These are phyloP conservation scores for Fusarium sp. DNA, from an alignment of 2,329 filamentous ascomycete species.

Conservation along the genomic window DNA sequence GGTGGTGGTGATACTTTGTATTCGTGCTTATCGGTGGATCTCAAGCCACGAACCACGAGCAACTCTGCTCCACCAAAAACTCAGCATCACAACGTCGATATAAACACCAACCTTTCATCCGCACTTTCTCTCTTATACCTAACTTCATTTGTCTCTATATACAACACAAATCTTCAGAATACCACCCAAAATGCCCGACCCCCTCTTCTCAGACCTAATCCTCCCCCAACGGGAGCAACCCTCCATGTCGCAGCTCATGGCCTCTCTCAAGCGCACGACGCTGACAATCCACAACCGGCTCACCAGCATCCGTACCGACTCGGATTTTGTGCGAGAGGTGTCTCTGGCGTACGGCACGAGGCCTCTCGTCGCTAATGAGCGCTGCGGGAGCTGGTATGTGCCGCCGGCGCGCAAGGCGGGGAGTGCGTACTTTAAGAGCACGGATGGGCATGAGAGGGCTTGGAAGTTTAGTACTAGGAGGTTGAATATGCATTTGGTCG, in stretches of 20 bases:
- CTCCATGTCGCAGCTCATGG: constrained; percentile 77
- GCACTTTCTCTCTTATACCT: not conserved
- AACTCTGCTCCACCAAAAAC: constrained; percentile 39
- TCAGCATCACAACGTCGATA: constrained; percentile 13
- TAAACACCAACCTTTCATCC: not conserved
- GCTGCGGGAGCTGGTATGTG: constrained; percentile 97
- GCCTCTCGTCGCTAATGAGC: constrained; percentile 90
- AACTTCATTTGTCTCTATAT: not conserved
- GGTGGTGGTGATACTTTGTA: not conserved
- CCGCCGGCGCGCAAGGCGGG: constrained; percentile 71
- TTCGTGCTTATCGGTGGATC: constrained; percentile 25
- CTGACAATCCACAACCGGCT: constrained; percentile 87
- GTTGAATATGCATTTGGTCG: constrained; percentile 85
- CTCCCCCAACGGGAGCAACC: constrained; percentile 71
- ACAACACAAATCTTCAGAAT: not conserved
- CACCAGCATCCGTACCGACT: constrained; percentile 80
- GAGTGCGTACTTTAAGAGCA: constrained; percentile 97
- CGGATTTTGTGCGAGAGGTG: constrained; percentile 77
- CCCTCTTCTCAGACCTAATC: constrained; percentile 57
- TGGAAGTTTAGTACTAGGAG: constrained; percentile 91
- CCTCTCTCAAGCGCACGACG: constrained; percentile 79
- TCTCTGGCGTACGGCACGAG: constrained; percentile 64
- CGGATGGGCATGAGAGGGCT: constrained; percentile 90
- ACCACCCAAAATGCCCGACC: constrained; percentile 38
- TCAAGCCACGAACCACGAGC: constrained; percentile 16